Evolutionary conservation across 2,329 filamentous ascomycete species (phyloP).

Genomic region (Epichloe hybrida): DNA sequence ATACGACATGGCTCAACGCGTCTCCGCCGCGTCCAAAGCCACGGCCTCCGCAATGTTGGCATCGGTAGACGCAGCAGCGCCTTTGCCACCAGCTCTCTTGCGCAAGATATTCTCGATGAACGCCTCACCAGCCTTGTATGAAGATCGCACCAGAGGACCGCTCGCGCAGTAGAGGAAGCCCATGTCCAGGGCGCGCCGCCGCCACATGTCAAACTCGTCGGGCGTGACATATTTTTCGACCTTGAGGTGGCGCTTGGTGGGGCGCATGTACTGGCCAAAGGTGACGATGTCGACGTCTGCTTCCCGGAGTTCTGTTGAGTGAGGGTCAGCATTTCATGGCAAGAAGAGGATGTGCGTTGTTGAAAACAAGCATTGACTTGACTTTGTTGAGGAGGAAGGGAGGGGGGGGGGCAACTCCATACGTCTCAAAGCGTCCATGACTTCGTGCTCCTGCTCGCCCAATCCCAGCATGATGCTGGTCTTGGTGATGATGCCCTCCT

Average conservation of each 20-base stretch:
- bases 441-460: constrained; percentile 78
- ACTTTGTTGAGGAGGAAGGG: no score
- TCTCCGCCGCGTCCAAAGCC: constrained; percentile 22
- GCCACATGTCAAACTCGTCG: constrained; percentile 83
- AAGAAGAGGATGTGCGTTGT: neutral
- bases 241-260: constrained; percentile 94
- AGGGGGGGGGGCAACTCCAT: constrained; percentile 12
- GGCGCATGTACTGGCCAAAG: constrained; percentile 99
- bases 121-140: constrained; percentile 94
- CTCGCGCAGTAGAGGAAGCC: constrained; percentile 95
- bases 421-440: constrained; percentile 66
- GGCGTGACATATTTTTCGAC: constrained; percentile 93
- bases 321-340: neutral
- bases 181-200: constrained; percentile 77
- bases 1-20: constrained; percentile 4
- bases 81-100: constrained; percentile 49
- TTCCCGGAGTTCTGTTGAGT: constrained; percentile 53
- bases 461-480: constrained; percentile 94
- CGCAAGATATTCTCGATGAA: constrained; percentile 98
- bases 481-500: constrained; percentile 80
- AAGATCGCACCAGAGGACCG: constrained; percentile 82
- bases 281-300: constrained; percentile 86
- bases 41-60: constrained; percentile 25
- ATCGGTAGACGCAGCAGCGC: constrained; percentile 10
- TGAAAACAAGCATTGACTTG: neutral